A percentile compares a stretch with the other conserved stretches of the same genome.
phyloP scores from a whole-genome alignment of 1,284 basidiomycete genomes.

The Ustilago hordei region DNA sequence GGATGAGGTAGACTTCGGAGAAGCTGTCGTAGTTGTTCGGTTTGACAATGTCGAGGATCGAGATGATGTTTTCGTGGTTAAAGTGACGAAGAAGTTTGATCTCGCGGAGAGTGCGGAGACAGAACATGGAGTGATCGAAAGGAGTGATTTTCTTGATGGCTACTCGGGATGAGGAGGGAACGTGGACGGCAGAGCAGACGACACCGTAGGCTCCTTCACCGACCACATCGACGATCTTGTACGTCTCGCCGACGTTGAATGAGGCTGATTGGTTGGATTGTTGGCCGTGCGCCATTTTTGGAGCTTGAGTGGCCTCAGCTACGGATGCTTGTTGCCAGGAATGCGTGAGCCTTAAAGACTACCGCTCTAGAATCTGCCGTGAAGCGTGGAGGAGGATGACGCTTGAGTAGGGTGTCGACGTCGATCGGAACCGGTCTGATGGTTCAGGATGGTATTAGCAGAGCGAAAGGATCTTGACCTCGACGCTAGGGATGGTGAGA shows the following conservation, averaged over 20 bases:
- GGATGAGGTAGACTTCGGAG: conserved; percentile 91
- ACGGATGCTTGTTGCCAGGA: not conserved
- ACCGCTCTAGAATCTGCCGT: not conserved
- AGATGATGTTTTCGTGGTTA: conserved; percentile 68
- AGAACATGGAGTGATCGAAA: conserved; percentile 69
- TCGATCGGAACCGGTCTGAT: not conserved
- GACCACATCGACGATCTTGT: conserved; percentile 70
- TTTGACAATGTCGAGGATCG: conserved; percentile 61
- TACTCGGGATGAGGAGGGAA: conserved; percentile 65
- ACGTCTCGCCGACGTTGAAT: conserved; percentile 59
- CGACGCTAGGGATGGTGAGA: not conserved
- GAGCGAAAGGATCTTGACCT: not conserved
- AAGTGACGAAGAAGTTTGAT: conserved; percentile 68
- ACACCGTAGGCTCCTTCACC: conserved; percentile 72
- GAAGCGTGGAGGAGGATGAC: not conserved
- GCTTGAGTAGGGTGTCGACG: not conserved
- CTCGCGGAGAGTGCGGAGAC: conserved; percentile 67
- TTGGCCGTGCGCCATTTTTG: conserved; percentile 40
- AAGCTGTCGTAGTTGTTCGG: conserved; percentile 80
- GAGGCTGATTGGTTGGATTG: conserved; percentile 36
- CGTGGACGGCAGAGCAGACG: conserved; percentile 71
- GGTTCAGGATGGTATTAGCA: not conserved
- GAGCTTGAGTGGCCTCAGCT: not conserved
- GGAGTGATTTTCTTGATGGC: conserved; percentile 71
- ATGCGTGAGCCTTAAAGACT: too few relatives aligned